Conservation (phyloP, 768 basidiomycete species). For the Tremella yokohamensis region DNA sequence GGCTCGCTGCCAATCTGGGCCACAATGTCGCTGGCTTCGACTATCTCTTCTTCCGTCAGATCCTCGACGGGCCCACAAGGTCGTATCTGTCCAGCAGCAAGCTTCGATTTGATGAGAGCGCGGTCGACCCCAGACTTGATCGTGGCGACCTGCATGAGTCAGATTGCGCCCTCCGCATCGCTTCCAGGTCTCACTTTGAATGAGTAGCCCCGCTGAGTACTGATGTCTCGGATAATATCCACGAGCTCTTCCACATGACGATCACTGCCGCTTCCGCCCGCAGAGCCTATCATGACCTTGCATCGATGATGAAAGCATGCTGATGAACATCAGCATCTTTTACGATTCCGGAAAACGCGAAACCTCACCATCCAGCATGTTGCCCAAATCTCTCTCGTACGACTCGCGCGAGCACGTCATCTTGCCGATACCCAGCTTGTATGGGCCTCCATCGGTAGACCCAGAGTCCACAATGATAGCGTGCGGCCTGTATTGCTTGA, state of each 20-base stretch:
- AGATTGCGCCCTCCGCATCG: no score
- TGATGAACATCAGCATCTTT: no score
- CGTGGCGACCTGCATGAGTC: slow-evolving; percentile 5
- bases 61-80: slow-evolving; percentile 11
- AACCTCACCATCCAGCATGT: no score
- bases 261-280: slow-evolving; percentile 4
- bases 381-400: slow-evolving; percentile 6
- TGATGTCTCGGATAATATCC: slow-evolving; percentile 5
- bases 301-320: slow-evolving; percentile 2
- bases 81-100: slow-evolving; percentile 3
- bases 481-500: slow-evolving; percentile 7
- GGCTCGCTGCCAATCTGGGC: slow-evolving; percentile 17
- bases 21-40: slow-evolving; percentile 10
- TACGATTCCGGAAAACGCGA: no score
- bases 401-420: slow-evolving; percentile 1
- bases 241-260: slow-evolving; percentile 6
- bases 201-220: not conserved
- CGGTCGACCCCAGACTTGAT: slow-evolving; percentile 13
- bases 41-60: slow-evolving; percentile 5
- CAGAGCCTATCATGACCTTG: slow-evolving; percentile 2
- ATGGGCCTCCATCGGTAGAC: not conserved
- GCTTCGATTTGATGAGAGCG: slow-evolving; percentile 6
- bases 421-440: not conserved
- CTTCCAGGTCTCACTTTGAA: not conserved
- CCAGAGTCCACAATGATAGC: slow-evolving; percentile 5